Percentiles rank a stretch among this genome's conserved stretches.
These are phyloP conservation scores for Gyromitra esculenta DNA, from an alignment of 2,329 filamentous ascomycete species.

Conservation along the genomic window DNA sequence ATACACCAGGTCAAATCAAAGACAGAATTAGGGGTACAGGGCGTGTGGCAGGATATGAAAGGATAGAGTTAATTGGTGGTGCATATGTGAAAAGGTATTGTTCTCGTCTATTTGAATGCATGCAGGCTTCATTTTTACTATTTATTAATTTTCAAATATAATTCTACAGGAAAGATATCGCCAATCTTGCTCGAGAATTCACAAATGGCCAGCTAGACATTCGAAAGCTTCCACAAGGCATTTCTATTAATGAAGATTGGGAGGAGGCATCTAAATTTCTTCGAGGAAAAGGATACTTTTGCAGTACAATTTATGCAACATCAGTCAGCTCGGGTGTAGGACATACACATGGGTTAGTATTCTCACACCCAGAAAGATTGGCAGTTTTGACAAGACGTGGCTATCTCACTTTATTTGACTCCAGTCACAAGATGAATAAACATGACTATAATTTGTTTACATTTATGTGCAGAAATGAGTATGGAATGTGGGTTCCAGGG, in stretches of 20 bases:
- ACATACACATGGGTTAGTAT: not conserved
- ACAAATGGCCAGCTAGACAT: not conserved
- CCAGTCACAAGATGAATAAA: slow-evolving; percentile 18
- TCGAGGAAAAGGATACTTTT: not conserved
- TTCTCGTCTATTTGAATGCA: not conserved
- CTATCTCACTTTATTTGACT: slow-evolving; percentile 22
- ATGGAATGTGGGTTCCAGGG: slow-evolving; percentile 8
- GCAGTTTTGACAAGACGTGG: not conserved
- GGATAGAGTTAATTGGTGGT: slow-evolving; percentile 4
- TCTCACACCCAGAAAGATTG: slow-evolving; percentile 7
- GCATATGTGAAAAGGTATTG: slow-evolving; percentile 15
- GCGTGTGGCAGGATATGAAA: not conserved
- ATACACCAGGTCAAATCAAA: slow-evolving; percentile 15
- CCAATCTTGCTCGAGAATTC: not conserved
- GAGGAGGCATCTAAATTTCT: slow-evolving; percentile 6
- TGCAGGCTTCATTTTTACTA: not conserved
- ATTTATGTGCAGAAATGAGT: slow-evolving; percentile 8
- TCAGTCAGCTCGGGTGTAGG: not conserved
- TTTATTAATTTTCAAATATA: not conserved
- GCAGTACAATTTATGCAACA: not conserved
- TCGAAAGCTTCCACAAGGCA: slow-evolving; percentile 2
- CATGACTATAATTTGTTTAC: slow-evolving; percentile 25
- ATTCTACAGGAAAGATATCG: slow-evolving; percentile 4
- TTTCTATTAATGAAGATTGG: slow-evolving; percentile 4
- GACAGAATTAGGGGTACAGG: slow-evolving; percentile 3